Base-by-base conservation (phyloP, 176 grass and related monocot genomes). In the Carex littledalei region DNA sequence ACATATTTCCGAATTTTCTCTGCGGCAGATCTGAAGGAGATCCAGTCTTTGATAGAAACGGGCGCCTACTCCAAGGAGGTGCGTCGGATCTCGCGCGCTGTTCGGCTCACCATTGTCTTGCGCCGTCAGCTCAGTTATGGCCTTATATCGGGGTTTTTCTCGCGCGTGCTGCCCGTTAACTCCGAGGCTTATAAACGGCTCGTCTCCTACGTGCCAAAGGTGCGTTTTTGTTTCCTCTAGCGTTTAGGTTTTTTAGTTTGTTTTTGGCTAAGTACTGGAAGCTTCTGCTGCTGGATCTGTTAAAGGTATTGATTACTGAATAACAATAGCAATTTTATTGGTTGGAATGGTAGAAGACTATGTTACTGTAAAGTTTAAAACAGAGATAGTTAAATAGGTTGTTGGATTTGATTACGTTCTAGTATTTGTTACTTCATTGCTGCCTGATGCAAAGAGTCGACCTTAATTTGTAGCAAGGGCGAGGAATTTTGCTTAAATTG, bases 1-100 rank as follows among this genome's bases (percentile, higher is more conserved):
- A 79, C 31, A 4, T 78, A 24, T 52, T 79, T 61, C 1, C 15
- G 12, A 39, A n/a, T 78, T 7, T 54, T 50, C 21, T 80, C 17
- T 15, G 16, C 31, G 78, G 50, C 79, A 97, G 94, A 92, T 97
- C 92, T 97, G 85, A 97, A 88, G 92, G 94, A 97, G 87, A 97
- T 97, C 47, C 88, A 88, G 4, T 69, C 88, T 3, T 35, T 94
- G 85, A 91, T 97, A 80, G 94, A 97, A 79, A 88, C 87, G 0
- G 92, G 94, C 43, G 89, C 92, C 18, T 87, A 92, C 39, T 69
- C 79, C 79, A 94, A 94, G 84, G 94, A 97, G 92, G 92, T 87
- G 22, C 92, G 88, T 60, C 88, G 92, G 63, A 90, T 97, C 87
- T 86, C 88, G 56, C 94, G 90, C 18, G 90, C 94, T 2, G 83